A percentile compares a stretch with the other conserved stretches of the same genome.
phyloP scores from a whole-genome alignment of 2,329 filamentous ascomycete genomes.

The Herpotrichia juniperi region DNA sequence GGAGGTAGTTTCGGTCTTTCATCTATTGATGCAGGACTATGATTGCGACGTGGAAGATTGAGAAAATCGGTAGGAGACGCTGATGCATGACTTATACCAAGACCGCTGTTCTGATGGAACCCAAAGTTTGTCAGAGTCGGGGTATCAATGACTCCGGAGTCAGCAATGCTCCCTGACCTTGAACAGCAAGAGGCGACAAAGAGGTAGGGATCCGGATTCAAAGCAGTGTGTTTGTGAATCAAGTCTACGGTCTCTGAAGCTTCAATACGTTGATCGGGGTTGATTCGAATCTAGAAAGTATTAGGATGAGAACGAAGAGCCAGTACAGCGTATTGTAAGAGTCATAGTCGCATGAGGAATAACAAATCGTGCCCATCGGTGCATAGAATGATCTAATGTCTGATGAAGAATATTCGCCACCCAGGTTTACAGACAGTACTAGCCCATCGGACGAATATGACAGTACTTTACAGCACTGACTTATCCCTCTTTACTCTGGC shows the following conservation, averaged over 20 bases:
- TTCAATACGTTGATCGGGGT: slow-evolving; percentile 7
- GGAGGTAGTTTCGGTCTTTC: neutral
- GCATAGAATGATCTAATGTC: no score
- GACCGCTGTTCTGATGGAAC: neutral
- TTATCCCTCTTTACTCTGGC: no score
- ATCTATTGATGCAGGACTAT: slow-evolving; percentile 3
- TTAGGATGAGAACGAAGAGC: slow-evolving; percentile 2
- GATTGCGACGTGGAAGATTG: slow-evolving; percentile 1
- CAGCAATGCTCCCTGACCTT: slow-evolving; percentile 14
- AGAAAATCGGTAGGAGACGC: slow-evolving; percentile 1
- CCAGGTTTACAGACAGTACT: no score
- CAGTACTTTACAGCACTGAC: no score
- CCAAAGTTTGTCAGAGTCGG: neutral
- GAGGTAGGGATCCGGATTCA: slow-evolving; percentile 1
- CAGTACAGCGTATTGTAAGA: no score
- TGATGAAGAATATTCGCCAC: no score
- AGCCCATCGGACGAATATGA: no score
- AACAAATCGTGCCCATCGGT: no score
- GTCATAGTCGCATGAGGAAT: no score
- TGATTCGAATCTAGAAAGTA: slow-evolving; percentile 7
- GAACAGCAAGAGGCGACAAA: slow-evolving; percentile 21
- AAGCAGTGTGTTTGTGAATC: slow-evolving; percentile 12
- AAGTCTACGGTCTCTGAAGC: slow-evolving; percentile 9
- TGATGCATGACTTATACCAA: slow-evolving; percentile 8
- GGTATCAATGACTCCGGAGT: slow-evolving; percentile 3